These are phyloP conservation scores for Apiospora pterosperma DNA, from an alignment of 2,329 filamentous ascomycete genomes.

Conservation along the genomic window DNA sequence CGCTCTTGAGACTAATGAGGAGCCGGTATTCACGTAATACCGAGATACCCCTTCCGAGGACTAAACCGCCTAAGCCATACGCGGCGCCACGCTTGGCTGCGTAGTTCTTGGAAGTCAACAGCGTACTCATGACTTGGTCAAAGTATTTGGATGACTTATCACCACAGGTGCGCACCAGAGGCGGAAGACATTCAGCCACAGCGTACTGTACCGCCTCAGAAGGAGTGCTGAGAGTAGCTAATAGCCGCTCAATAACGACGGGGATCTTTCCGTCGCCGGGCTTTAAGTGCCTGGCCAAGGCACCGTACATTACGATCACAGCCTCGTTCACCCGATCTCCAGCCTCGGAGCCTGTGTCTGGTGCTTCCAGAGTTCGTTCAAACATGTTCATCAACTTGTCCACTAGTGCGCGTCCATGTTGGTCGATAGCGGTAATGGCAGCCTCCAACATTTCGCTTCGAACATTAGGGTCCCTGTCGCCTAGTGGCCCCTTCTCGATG, in stretches of 20 bases:
- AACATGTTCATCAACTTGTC: slow-evolving; percentile 91
- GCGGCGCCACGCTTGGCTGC: slow-evolving; percentile 90
- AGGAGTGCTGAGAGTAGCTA: slow-evolving; percentile 86
- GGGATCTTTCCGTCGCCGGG: slow-evolving; percentile 84
- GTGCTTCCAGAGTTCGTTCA: slow-evolving; percentile 80
- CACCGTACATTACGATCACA: slow-evolving; percentile 95
- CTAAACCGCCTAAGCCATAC: slow-evolving; percentile 88
- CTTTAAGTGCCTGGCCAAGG: slow-evolving; percentile 82
- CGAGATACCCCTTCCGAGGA: slow-evolving; percentile 81
- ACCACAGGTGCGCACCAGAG: slow-evolving; percentile 77
- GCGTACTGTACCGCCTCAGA: slow-evolving; percentile 97
- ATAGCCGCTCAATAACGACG: slow-evolving; percentile 79
- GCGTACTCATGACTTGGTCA: slow-evolving; percentile 72
- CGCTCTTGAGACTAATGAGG: slow-evolving; percentile 73
- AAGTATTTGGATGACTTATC: slow-evolving; percentile 79
- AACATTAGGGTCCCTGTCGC: slow-evolving; percentile 74
- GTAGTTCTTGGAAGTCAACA: slow-evolving; percentile 88
- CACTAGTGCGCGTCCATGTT: slow-evolving; percentile 77
- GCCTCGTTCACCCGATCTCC: slow-evolving; percentile 94
- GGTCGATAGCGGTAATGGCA: slow-evolving; percentile 74
- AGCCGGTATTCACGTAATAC: slow-evolving; percentile 83
- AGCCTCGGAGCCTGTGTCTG: slow-evolving; percentile 75
- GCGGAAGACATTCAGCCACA: slow-evolving; percentile 89
- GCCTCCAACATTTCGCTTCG: slow-evolving; percentile 90
- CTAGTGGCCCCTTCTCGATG: slow-evolving; percentile 82